Evolutionary conservation across 169 alveolate species (phyloP).

Genomic region (Babesia divergens): DNA sequence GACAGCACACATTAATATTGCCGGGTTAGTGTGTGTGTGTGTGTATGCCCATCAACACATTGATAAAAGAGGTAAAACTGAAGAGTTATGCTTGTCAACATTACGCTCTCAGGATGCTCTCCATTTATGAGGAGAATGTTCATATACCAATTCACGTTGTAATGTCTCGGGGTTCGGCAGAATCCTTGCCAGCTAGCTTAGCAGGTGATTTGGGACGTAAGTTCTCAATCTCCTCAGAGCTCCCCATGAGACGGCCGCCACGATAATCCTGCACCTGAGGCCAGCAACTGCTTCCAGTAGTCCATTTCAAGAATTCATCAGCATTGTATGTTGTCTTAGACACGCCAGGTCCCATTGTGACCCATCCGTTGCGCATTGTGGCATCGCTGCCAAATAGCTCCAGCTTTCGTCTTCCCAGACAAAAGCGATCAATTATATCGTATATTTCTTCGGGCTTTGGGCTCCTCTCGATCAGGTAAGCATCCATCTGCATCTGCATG

Average conservation of each 20-base stretch:
- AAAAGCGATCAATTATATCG: slow-evolving; percentile 88
- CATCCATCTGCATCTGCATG: slow-evolving; percentile 23
- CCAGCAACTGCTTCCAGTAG: slow-evolving; percentile 80
- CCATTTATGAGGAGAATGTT: not conserved
- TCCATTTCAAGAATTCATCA: slow-evolving; percentile 78
- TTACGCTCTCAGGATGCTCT: no score
- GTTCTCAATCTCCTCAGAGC: slow-evolving; percentile 84
- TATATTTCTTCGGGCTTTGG: slow-evolving; percentile 88
- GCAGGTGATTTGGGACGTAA: slow-evolving; percentile 88
- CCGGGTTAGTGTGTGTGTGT: no score
- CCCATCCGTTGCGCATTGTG: slow-evolving; percentile 85
- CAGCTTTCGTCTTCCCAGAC: slow-evolving; percentile 88
- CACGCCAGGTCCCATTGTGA: slow-evolving; percentile 84
- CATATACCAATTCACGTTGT: not conserved
- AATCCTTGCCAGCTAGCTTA: slow-evolving; percentile 27
- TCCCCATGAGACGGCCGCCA: slow-evolving; percentile 86
- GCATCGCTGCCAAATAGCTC: slow-evolving; percentile 89
- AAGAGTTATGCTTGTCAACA: no score
- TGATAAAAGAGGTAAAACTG: no score
- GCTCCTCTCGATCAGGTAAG: not conserved
- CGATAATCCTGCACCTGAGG: slow-evolving; percentile 79
- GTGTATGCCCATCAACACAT: no score
- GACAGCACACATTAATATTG: no score
- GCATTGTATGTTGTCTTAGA: slow-evolving; percentile 70
- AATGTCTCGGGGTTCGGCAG: not conserved